Evolutionary conservation across 306 rosid species (phyloP).

Genomic region (Sphenostylis stenocarpa): DNA sequence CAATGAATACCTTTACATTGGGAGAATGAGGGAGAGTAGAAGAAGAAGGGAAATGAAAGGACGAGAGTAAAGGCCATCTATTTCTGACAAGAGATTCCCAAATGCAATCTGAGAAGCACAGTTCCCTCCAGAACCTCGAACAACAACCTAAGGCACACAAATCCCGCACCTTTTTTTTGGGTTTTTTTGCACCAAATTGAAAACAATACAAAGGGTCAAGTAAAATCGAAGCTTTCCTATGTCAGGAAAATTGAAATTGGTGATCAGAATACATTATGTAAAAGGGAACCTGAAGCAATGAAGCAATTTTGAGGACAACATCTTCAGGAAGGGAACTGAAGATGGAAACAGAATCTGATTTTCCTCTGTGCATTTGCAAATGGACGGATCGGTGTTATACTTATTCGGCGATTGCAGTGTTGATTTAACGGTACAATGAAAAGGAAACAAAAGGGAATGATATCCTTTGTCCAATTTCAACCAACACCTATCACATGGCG

Average conservation of each 20-base stretch:
- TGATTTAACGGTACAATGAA: neutral
- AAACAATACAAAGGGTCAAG: neutral
- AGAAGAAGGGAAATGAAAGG: constrained; percentile 24
- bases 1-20: constrained; percentile 39
- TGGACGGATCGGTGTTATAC: neutral
- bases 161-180: constrained; percentile 53
- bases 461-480: neutral
- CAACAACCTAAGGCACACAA: constrained; percentile 76
- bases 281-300: constrained; percentile 54
- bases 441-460: neutral
- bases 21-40: constrained; percentile 32
- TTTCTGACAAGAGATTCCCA: constrained; percentile 62
- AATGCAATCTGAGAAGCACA: constrained; percentile 54
- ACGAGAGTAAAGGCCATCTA: constrained; percentile 64
- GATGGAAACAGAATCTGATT: constrained; percentile 10
- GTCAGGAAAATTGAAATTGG: neutral
- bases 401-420: neutral
- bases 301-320: constrained; percentile 63
- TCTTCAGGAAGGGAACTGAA: constrained; percentile 57
- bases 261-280: neutral
- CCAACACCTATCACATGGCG: neutral
- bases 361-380: neutral
- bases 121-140: constrained; percentile 63
- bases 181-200: neutral
- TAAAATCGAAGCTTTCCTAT: neutral